Base-by-base conservation (phyloP, 768 basidiomycete genomes). In the Tubosaeta sp. region DNA sequence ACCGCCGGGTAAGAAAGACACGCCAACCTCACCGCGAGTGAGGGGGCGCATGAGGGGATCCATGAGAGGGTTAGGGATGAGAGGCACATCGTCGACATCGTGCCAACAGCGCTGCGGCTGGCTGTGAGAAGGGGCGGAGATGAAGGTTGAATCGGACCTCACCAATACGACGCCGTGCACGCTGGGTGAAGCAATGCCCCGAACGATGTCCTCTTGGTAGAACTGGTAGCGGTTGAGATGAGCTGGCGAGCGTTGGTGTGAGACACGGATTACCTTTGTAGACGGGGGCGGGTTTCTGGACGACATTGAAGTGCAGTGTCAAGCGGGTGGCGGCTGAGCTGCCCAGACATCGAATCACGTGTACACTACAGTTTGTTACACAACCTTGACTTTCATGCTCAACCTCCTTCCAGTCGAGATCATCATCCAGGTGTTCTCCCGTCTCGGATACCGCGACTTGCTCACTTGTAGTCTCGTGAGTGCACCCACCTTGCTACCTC, bases 61-160 rank as follows among this genome's bases (percentile, higher is more conserved):
- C 38, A 74, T 59, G 50, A 75, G 61, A 16, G 68, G 68, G 33
- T 72, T 70, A 26, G 71, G 65, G 4, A 75, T 71, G 0, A 70
- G 69, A 31, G 76, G 77, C 13, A 81, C 64, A 53, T 91, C 89
- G 57, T 94, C 91, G 10, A 84, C 83, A 65, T 93, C 90, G 56
- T 90, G 86, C 92, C 91, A 94, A 61, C 86, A 90, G 70, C 89
- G 82, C 91, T 94, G 64, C 9, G 47, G 35, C n/a, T 39, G 47
- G 7, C 5, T 33, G 44, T 64, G 52, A 56, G 57, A 34, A 27
- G 37, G 45, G 34, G 31, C 48, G 29, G 46, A 12, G 52, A 57
- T 22, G 52, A 26, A 5, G 6, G 6, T 29, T n/a, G 26, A 1
- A 27, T 29, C 22, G 50, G 19, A 45, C 59, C 74, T 54, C 65